These are phyloP conservation scores for Collybiopsis luxurians DNA, from an alignment of 768 basidiomycete genomes.

Conservation along the genomic window DNA sequence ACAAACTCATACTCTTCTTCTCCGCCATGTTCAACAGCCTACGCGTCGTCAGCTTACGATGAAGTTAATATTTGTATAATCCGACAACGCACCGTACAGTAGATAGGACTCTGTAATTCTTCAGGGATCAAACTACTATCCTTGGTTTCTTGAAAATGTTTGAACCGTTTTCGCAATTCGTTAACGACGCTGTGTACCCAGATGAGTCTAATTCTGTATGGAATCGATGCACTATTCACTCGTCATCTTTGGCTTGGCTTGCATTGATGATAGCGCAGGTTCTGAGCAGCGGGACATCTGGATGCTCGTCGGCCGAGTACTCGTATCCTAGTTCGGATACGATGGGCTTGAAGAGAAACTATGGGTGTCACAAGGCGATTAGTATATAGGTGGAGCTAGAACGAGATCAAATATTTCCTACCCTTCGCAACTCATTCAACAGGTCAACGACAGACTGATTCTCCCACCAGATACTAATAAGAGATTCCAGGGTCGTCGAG, in stretches of 20 bases:
- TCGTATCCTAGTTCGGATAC: conserved; percentile 80
- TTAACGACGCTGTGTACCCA: conserved; percentile 39
- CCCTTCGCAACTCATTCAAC: conserved; percentile 60
- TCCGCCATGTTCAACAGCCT: conserved; percentile 78
- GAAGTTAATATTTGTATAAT: background rate
- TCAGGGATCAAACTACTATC: conserved; percentile 78
- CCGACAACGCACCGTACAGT: conserved; percentile 40
- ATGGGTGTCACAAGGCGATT: background rate
- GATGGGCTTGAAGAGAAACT: conserved; percentile 72
- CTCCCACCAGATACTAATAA: conserved; percentile 84
- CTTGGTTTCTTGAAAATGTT: conserved; percentile 61
- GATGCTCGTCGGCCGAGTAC: conserved; percentile 59
- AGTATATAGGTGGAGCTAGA: background rate
- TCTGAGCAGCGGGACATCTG: conserved; percentile 69
- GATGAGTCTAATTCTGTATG: too few relatives aligned
- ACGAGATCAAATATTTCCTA: conserved; percentile 27
- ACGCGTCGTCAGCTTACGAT: background rate
- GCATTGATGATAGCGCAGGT: conserved; percentile 67
- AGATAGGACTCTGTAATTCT: conserved; percentile 66
- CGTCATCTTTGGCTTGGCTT: conserved; percentile 39
- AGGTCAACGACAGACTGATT: conserved; percentile 48
- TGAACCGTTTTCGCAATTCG: conserved; percentile 72
- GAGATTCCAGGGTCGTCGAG: conserved; percentile 45
- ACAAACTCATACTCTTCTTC: conserved; percentile 70
- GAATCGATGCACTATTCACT: conserved; percentile 20